These are phyloP conservation scores for Aphanomyces cochlioides DNA, from an alignment of 352 stramenopile species.

Conservation along the genomic window DNA sequence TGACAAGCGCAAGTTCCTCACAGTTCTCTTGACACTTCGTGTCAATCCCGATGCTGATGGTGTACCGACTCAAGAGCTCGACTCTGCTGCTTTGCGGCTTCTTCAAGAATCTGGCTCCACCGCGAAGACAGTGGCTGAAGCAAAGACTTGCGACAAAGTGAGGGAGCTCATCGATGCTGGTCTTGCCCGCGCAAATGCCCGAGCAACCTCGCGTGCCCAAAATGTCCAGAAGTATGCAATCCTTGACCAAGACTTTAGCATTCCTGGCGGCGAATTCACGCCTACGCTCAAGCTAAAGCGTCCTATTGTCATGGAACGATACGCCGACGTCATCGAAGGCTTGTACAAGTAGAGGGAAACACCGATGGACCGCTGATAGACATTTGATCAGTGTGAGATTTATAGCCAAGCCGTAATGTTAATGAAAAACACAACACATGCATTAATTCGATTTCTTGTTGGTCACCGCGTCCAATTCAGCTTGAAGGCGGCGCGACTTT, in stretches of 20 bases:
- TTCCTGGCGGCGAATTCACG: conserved; percentile 62
- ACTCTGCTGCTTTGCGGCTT: conserved; percentile 40
- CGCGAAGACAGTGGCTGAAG: conserved; percentile 53
- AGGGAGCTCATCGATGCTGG: conserved; percentile 43
- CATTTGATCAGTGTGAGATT: no score
- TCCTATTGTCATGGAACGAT: conserved; percentile 55
- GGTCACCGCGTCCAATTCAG: conserved; percentile 2
- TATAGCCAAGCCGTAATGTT: no score
- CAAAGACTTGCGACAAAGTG: conserved; percentile 36
- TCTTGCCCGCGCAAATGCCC: conserved; percentile 33
- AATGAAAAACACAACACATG: background rate
- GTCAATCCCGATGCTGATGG: conserved; percentile 40
- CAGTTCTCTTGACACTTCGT: conserved; percentile 51
- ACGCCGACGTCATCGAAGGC: conserved; percentile 53
- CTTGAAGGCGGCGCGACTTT: conserved; percentile 35
- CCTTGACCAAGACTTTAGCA: conserved; percentile 46
- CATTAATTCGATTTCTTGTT: conserved; percentile 18
- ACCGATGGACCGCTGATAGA: no score
- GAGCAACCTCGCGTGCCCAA: conserved; percentile 29
- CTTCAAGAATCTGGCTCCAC: conserved; percentile 35
- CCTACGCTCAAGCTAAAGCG: conserved; percentile 84
- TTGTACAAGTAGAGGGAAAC: conserved; percentile 42
- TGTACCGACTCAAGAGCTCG: conserved; percentile 46
- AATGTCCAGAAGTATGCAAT: conserved; percentile 47
- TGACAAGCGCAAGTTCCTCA: conserved; percentile 64